Evolutionary conservation across 208 protist genomes (phyloP).

Genomic region (Leishmania turanica): DNA sequence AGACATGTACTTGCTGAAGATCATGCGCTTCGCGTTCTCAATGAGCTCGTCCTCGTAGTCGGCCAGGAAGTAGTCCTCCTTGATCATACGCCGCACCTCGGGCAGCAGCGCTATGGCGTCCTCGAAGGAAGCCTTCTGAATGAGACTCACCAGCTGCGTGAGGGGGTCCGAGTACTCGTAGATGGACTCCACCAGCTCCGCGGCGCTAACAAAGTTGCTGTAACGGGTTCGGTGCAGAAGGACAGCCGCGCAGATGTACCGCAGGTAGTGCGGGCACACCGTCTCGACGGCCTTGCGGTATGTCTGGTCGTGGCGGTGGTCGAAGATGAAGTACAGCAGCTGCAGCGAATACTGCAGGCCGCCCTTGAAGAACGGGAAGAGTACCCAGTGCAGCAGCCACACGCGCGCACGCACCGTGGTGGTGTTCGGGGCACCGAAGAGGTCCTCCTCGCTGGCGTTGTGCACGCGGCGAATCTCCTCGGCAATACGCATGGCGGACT

Average conservation of each 20-base stretch:
- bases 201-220: constrained; percentile 67
- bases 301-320: constrained; percentile 60
- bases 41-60: constrained; percentile 74
- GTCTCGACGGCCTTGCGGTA: constrained; percentile 89
- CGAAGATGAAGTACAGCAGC: constrained; percentile 86
- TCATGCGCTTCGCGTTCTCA: constrained; percentile 77
- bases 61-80: constrained; percentile 86
- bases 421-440: constrained; percentile 56
- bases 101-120: constrained; percentile 79
- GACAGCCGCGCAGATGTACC: constrained; percentile 89
- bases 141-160: constrained; percentile 77
- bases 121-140: constrained; percentile 76
- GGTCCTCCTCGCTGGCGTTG: constrained; percentile 72
- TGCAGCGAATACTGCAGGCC: constrained; percentile 78
- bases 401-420: constrained; percentile 76
- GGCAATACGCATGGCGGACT: constrained; percentile 73
- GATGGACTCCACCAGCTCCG: constrained; percentile 64
- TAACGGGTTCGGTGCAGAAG: constrained; percentile 82
- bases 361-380: constrained; percentile 94
- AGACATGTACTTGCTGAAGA: constrained; percentile 88
- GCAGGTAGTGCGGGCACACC: constrained; percentile 89
- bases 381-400: constrained; percentile 92
- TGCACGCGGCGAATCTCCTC: constrained; percentile 74
- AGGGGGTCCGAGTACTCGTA: constrained; percentile 91
- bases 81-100: constrained; percentile 58